Conservation (phyloP, 257 asterid species). For the Jacaranda copaia region DNA sequence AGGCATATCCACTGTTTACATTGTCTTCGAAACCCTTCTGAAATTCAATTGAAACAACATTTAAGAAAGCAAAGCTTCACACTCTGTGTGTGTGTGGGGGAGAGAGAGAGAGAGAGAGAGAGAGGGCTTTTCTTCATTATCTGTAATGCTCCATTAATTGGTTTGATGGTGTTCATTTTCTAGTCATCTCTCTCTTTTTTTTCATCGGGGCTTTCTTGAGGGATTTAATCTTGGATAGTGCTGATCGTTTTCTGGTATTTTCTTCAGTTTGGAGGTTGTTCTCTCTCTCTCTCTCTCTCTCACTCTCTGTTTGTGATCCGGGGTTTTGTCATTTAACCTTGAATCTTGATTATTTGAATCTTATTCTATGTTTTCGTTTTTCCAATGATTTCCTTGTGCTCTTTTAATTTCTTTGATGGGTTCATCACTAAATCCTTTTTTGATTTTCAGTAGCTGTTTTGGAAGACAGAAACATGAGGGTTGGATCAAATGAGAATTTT, state of each 20-base stretch:
- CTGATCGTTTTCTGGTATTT: conserved; percentile 27
- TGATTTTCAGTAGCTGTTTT: conserved; percentile 30
- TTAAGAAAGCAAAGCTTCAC: conserved; percentile 28
- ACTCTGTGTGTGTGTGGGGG: background rate
- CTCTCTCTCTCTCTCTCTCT: background rate
- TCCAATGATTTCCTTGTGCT: background rate
- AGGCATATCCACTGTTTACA: conserved; percentile 50
- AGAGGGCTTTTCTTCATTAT: background rate
- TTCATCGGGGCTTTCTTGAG: conserved; percentile 7
- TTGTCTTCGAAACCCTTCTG: background rate
- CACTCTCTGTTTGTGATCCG: conserved; percentile 11
- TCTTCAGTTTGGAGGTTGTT: conserved; percentile 35
- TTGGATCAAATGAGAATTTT: conserved; percentile 83
- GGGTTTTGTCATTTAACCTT: conserved; percentile 3
- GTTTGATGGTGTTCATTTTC: conserved; percentile 42
- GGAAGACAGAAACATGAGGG: conserved; percentile 36
- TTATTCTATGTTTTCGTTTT: background rate
- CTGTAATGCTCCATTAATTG: conserved; percentile 29
- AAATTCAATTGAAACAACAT: conserved; percentile 27
- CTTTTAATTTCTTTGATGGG: conserved; percentile 9
- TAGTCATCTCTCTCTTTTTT: conserved; percentile 30
- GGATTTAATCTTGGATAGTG: background rate
- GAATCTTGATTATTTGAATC: conserved; percentile 38
- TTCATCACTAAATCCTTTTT: conserved; percentile 9
- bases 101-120: conserved; percentile 39